Evolutionary conservation across 1,284 basidiomycete genomes (phyloP), one percentile per base, ranked within the genome.

Genomic region (Puccinia horiana): DNA sequence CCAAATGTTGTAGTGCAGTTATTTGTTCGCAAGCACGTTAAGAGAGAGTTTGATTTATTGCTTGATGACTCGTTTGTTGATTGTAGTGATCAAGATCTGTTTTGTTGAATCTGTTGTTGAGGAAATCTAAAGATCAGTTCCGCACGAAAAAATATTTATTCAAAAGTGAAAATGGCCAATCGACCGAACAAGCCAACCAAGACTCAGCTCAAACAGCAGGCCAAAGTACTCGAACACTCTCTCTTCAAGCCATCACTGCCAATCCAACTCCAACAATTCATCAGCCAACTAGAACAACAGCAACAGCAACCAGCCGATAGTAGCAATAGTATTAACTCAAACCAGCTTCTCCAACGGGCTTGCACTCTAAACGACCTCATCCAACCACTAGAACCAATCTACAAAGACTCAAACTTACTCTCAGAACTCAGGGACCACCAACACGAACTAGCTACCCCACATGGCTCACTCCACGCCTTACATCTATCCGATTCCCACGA

Each of bases 381-480:
- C 52, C 18, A 16, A 29, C 77, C 77, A 11, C n/a, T 80, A 16
- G n/a, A 42, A 18, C 40, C 77, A 6, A 80, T 80, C 67, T 72
- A 56, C 65, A 72, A 72, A 16, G 67, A 80, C 44, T 72, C 65
- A 20, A 80, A 80, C 67, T n/a, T 80, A 29, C 49, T 80, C 32
- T 72, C 67, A 56, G 77, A 80, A 58, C 29, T 80, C 23, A 56
- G 44, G 32, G 77, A 70, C 56, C 56, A 72, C 16, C 77, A 80
- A 29, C 77, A 80, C 42, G 77, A 80, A 72, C 47, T 80, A 42
- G 77, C 77, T 26, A 80, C 77, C n/a, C 77, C 77, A 26, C 56
- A 80, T 61, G 77, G 77, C 20, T 80, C 77, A 54, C 29, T 80
- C 2, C 77, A 80, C 67, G 67, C 77, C 67, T 32, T 80, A 35